Percentiles rank a stretch among this genome's conserved stretches.
These are phyloP conservation scores for Primulina eburnea DNA, from an alignment of 257 asterid genomes.

Conservation along the genomic window DNA sequence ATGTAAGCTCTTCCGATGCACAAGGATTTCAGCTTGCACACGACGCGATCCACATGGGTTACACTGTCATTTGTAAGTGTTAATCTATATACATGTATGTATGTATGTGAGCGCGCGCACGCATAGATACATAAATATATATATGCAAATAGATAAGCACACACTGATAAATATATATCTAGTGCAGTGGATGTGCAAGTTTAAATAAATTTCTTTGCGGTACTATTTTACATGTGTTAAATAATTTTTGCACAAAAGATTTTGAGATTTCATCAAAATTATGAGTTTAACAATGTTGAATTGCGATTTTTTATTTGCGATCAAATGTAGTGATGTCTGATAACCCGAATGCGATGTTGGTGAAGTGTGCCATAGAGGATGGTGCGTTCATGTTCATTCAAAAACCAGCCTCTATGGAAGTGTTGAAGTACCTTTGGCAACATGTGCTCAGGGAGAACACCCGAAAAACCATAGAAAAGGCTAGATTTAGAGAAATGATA, in stretches of 20 bases:
- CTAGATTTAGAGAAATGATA: background rate
- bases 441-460: constrained; percentile 25
- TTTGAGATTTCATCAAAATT: too few species aligned
- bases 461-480: constrained; percentile 11
- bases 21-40: constrained; percentile 22
- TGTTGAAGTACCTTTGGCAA: constrained; percentile 31
- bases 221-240: too few species aligned
- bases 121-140: too few species aligned
- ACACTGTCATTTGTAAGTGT: constrained; percentile 22
- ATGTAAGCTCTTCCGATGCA: constrained; percentile 10
- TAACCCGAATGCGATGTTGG: constrained; percentile 9
- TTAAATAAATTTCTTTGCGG: too few species aligned
- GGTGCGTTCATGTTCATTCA: constrained; percentile 33
- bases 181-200: background rate
- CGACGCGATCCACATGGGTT: constrained; percentile 17
- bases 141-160: background rate
- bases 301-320: too few species aligned
- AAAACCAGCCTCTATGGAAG: constrained; percentile 13
- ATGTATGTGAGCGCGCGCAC: too few species aligned
- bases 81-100: too few species aligned
- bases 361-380: constrained; percentile 29
- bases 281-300: too few species aligned
- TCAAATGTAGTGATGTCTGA: constrained; percentile 26
- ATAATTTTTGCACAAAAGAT: too few species aligned
- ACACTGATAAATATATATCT: too few species aligned